Base-by-base conservation (phyloP, 805 yeast species). In the Saccharomycopsis selenospora region DNA sequence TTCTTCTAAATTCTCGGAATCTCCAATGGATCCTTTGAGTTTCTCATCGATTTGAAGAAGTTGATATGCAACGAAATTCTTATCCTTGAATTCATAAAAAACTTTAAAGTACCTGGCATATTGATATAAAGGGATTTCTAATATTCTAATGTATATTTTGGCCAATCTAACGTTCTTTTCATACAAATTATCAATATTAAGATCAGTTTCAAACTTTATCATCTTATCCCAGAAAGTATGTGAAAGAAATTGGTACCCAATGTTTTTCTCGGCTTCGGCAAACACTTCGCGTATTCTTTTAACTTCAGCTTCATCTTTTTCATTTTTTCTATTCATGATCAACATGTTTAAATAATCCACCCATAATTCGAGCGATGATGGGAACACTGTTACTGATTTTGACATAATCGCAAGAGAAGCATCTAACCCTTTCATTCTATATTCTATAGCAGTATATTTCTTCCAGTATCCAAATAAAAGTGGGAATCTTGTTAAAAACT, bases 191-290 rank as follows among this genome's bases (percentile, higher is more conserved):
- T 33, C 40, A 17, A 66, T 66, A 7, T 57, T 56, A 4, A 57
- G 43, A 13, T 61, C 56, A n/a, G 67, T 61, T 56, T 79, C 83
- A 67, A 79, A 84, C 36, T 74, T 82, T 22, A 91, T 63, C 52
- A 78, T 81, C 47, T 75, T 70, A 61, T 89, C 95, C 98, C 97
- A 91, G 43, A 90, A 66, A 0, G 79, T 70, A 61, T 89, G 95
- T 1, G 95, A 73, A 53, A 82, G 67, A 63, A 86, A 93, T 51
- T 89, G 85, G 28, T 65, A 56, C 0, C 96, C 97, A 40, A 84
- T 72, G 11, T 64, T 52, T 3, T 57, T 54, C 3, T 74, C 60
- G 0, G 82, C 91, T 0, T 66, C 63, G 11, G 66, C 63, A 55
- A 83, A 83, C 29, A 72, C 63, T 0, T 41, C 48, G 28, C 77